phyloP scores from a whole-genome alignment of 2,329 filamentous ascomycete species.

The Byssochlamys sp. region DNA sequence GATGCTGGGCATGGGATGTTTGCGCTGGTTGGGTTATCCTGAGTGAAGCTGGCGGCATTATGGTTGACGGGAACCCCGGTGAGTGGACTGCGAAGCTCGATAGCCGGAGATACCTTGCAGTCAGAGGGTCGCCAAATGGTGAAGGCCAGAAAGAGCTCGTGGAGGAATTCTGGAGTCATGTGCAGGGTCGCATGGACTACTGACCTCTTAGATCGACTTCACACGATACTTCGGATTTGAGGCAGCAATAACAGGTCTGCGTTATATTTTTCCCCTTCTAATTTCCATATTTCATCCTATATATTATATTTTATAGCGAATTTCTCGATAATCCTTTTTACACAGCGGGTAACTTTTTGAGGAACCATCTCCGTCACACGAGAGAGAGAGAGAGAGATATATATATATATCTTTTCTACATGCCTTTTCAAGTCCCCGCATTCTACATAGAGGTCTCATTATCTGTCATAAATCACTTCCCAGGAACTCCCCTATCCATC shows the following conservation, averaged over 20 bases:
- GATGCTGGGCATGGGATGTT: constrained; percentile 60
- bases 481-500: background rate
- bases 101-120: constrained; percentile 45
- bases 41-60: constrained; percentile 49
- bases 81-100: constrained; percentile 49
- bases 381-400: background rate
- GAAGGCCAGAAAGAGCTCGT: constrained; percentile 31
- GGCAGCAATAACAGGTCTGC: background rate
- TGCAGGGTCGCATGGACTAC: constrained; percentile 32
- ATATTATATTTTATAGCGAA: no score
- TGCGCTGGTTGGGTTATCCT: constrained; percentile 55
- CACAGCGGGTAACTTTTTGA: no score
- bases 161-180: constrained; percentile 33
- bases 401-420: background rate
- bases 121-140: constrained; percentile 23
- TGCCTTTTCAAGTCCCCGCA: background rate
- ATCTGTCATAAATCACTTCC: background rate
- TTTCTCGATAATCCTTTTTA: no score
- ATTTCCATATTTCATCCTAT: no score
- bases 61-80: constrained; percentile 51
- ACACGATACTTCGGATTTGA: background rate
- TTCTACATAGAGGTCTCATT: background rate
- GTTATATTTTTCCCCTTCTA: background rate
- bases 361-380: no score
- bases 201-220: constrained; percentile 4